Evolutionary conservation across 495 filamentous ascomycete species (phyloP), one percentile per base, ranked within the genome.

Genomic region (Talaromyces liani): DNA sequence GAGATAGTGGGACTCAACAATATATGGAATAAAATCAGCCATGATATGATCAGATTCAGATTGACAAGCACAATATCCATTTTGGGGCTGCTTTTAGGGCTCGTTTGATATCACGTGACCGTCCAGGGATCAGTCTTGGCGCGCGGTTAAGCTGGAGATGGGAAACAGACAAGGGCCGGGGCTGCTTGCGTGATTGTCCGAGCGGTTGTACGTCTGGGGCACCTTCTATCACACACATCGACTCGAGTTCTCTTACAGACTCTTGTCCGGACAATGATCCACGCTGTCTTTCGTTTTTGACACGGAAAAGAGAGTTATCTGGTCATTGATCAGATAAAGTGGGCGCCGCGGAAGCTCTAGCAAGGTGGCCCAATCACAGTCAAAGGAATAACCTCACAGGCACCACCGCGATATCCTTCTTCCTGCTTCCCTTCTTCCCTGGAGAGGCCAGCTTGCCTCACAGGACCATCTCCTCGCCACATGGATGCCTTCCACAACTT

Each of bases 381-480:
- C 53, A 29, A 27, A 56, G 53, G 53, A 56, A 56, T 56, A 56
- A 56, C 53, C 53, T 56, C 53, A 56, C 53, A 56, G 53, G 53
- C 18, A 56, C 53, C 53, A 56, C 22, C 53, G 53, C 53, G 53
- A 56, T 29, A 56, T 14, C n/a, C 20, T 22, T 27, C 27, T 27
- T 56, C 53, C 24, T 56, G 12, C 27, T 56, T 56, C 53, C 53
- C 27, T 27, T 25, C 27, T 58, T 58, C 29, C 56, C 29, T 33
- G 27, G 16, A 33, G 36, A 61, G 59, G 59, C 59, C 59, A 61
- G 59, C 33, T 61, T 47, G 39, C 59, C 59, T 47, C 59, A 20
- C 20, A 49, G 39, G 45, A 61, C 36, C 10, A 24, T n/a, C 25
- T 49, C 39, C 56, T 36, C 36, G 59, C 59, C 59, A 47, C 59